Evolutionary conservation across 2,329 filamentous ascomycete genomes (phyloP).

Genomic region (Dichotomopilus funicola): DNA sequence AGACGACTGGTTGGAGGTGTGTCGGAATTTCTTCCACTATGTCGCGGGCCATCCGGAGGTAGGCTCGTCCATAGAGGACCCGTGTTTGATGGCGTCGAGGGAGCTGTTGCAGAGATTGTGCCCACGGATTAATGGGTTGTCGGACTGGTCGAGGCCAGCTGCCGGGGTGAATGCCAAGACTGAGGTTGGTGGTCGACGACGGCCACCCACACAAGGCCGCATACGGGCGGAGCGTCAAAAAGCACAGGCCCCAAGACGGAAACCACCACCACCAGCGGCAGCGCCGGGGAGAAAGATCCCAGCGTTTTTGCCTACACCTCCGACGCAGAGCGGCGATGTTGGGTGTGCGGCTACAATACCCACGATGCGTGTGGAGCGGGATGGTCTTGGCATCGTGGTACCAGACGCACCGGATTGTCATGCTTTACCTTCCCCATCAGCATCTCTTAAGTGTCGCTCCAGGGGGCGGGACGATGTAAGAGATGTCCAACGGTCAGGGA

Average conservation of each 20-base stretch:
- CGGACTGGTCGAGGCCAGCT: not conserved
- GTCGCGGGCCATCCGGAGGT: not conserved
- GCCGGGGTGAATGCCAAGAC: not conserved
- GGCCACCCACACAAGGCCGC: not conserved
- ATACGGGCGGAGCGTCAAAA: not conserved
- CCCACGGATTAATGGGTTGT: constrained; percentile 8
- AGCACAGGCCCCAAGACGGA: not conserved
- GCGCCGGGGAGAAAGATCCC: not conserved
- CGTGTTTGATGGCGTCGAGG: not conserved
- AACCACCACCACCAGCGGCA: not conserved
- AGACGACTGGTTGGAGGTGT: constrained; percentile 6
- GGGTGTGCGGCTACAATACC: not conserved
- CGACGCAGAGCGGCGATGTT: constrained; percentile 5
- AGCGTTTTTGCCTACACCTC: not conserved
- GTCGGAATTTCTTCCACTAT: constrained; percentile 3
- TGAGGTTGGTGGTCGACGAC: no score
- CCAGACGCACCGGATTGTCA: no score
- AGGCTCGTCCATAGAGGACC: not conserved
- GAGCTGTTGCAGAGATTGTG: not conserved
- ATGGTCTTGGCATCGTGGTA: no score
- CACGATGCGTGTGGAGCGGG: not conserved
- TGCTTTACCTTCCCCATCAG: no score
- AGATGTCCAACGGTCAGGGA: no score
- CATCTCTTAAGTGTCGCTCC: no score
- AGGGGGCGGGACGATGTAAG: no score